Conservation (phyloP, 805 yeast species). For the Yamadazyma kitorensis region DNA sequence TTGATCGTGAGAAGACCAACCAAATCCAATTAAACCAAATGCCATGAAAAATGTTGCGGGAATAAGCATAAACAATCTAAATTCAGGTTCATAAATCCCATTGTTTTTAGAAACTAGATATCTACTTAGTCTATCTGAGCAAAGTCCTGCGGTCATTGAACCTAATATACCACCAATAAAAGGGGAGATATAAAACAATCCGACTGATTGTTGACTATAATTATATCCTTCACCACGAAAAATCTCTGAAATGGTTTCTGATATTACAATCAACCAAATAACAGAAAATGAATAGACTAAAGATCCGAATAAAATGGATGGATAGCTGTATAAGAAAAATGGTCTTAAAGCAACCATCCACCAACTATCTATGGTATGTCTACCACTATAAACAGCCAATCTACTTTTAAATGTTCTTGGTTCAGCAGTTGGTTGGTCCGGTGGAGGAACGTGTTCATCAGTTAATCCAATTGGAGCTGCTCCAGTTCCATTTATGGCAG, state of each 20-base stretch:
- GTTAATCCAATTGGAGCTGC: conserved; percentile 14
- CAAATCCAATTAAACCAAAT: conserved; percentile 60
- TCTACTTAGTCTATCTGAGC: conserved; percentile 49
- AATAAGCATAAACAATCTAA: conserved; percentile 50
- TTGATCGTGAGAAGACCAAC: conserved; percentile 50
- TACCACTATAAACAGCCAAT: conserved; percentile 46
- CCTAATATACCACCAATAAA: conserved; percentile 59
- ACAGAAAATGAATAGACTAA: conserved; percentile 55
- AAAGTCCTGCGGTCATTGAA: conserved; percentile 49
- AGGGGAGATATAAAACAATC: conserved; percentile 54
- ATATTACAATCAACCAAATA: conserved; percentile 61
- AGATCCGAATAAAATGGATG: conserved; percentile 50
- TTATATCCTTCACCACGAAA: conserved; percentile 39
- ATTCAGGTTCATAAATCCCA: conserved; percentile 64
- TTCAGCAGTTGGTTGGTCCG: background rate
- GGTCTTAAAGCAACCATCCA: conserved; percentile 58
- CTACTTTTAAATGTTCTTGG: conserved; percentile 25
- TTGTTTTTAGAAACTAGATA: conserved; percentile 41
- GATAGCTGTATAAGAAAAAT: conserved; percentile 48
- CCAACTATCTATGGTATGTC: conserved; percentile 49
- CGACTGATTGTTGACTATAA: conserved; percentile 45
- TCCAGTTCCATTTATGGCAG: background rate
- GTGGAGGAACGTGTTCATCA: background rate
- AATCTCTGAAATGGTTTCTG: conserved; percentile 53
- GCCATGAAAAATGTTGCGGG: conserved; percentile 44